Evolutionary conservation across 441 rosid genomes (phyloP), one percentile per base, ranked within the genome.

Genomic region (Erodium trifolium): DNA sequence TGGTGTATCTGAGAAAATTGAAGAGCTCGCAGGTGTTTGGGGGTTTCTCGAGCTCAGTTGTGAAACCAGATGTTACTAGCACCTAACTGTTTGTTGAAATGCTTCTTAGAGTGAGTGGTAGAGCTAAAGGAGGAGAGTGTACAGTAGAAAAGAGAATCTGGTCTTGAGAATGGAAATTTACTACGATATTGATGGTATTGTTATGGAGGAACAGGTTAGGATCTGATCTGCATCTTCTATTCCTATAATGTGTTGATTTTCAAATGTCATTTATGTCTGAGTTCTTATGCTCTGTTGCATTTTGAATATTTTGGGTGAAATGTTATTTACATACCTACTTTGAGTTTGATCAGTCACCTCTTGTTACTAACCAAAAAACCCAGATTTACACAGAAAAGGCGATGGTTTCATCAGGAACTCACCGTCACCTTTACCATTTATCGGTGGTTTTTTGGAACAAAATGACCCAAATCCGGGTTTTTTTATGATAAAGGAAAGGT

Each of bases 271-370:
- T 57, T 16, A 18, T 8, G 8, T 57, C 11, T 9, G 63, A 35
- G 12, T 68, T 27, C 27, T 34, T 57, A 60, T 31, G 51, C 72
- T 68, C 14, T 16, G 45, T 12, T 11, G 4, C 62, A 41, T 19
- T 31, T 31, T 43, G n/a, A 34, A 12, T n/a, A 35, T 71, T 31
- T 31, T 6, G 77, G 66, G 29, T 3, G 1, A 1, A 31, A 3
- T 31, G 29, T 88, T 90, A 2, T 89, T 86, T 63, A 77, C 87
- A n/a, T 93, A 91, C 82, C 68, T 91, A 89, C 75, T 95, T 91
- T 31, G 84, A 84, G 69, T 84, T 91, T n/a, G 97, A 89, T 76
- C 95, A 89, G n/a, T n/a, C n/a, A n/a, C n/a, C n/a, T n/a, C n/a
- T n/a, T n/a, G n/a, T n/a, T n/a, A n/a, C n/a, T n/a, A n/a, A n/a